These are phyloP conservation scores for Rhododendron griersonianum DNA, from an alignment of 148 eudicot genomes.

Conservation along the genomic window DNA sequence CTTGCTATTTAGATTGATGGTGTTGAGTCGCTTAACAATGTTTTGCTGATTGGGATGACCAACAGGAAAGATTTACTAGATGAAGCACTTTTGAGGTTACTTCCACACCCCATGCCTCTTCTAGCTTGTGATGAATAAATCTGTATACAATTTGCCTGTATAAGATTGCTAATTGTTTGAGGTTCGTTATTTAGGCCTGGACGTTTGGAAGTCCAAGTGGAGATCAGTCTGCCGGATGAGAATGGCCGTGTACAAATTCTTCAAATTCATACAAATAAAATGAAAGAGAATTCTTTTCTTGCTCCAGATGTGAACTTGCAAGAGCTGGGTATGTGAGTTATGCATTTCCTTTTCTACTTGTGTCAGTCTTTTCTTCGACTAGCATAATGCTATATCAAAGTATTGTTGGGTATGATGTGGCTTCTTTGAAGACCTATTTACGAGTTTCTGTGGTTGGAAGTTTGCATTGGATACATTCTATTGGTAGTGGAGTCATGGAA, in stretches of 20 bases:
- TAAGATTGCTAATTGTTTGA: not conserved
- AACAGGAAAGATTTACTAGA: conserved; percentile 98
- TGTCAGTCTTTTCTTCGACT: not conserved
- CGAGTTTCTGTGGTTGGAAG: not conserved
- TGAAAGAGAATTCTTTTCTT: conserved; percentile 96
- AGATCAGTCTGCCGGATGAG: conserved; percentile 97
- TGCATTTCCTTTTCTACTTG: not conserved
- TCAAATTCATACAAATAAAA: conserved; percentile 90
- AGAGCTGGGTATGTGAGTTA: conserved; percentile 67
- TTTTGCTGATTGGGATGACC: conserved; percentile 96
- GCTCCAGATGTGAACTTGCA: conserved; percentile 80
- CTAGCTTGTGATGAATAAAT: not conserved
- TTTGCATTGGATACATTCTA: not conserved
- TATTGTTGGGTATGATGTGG: not conserved
- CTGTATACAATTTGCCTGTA: not conserved
- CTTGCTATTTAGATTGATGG: conserved; percentile 76
- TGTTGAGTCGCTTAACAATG: conserved; percentile 96
- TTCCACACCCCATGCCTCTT: not conserved
- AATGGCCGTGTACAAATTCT: conserved; percentile 93
- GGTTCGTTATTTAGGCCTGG: conserved; percentile 63
- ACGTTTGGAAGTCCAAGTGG: conserved; percentile 98
- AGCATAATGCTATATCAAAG: not conserved
- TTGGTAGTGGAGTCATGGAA: not conserved
- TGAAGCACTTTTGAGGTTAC: conserved; percentile 96
- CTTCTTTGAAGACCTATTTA: not conserved